Percentiles rank a stretch among this genome's conserved stretches.
phyloP scores from a whole-genome alignment of 352 stramenopile species.

The Globisporangium splendens region DNA sequence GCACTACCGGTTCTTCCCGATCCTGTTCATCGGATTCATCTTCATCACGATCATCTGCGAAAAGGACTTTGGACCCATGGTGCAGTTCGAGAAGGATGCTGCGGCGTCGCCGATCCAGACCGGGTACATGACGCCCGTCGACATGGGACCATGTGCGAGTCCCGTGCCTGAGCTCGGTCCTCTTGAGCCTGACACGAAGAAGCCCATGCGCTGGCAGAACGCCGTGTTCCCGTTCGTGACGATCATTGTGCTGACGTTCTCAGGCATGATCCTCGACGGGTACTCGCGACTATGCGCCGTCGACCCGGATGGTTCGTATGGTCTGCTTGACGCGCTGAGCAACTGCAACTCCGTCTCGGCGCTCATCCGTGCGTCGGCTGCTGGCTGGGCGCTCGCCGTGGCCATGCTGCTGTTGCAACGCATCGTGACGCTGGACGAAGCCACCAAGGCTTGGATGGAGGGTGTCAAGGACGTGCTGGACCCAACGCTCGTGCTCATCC shows the following conservation, averaged over 20 bases:
- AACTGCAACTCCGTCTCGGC: slow-evolving; percentile 77
- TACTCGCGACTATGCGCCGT: slow-evolving; percentile 43
- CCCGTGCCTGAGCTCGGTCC: slow-evolving; percentile 58
- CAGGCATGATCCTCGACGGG: slow-evolving; percentile 86
- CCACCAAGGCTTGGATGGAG: slow-evolving; percentile 88
- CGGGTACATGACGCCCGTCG: slow-evolving; percentile 57
- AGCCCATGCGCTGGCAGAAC: slow-evolving; percentile 82
- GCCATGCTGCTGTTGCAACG: slow-evolving; percentile 68
- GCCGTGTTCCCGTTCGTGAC: slow-evolving; percentile 78
- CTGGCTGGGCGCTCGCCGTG: slow-evolving; percentile 71
- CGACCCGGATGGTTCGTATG: slow-evolving; percentile 44
- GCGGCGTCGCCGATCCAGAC: slow-evolving; percentile 67
- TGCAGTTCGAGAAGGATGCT: slow-evolving; percentile 81
- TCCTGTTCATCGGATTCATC: slow-evolving; percentile 87
- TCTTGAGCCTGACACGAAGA: slow-evolving; percentile 64
- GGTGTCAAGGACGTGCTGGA: slow-evolving; percentile 91
- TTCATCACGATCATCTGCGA: slow-evolving; percentile 90
- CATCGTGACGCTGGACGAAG: slow-evolving; percentile 86
- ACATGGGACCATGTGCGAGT: slow-evolving; percentile 65
- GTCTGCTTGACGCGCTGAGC: slow-evolving; percentile 67
- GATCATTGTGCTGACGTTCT: slow-evolving; percentile 83
- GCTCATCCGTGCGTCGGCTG: slow-evolving; percentile 73
- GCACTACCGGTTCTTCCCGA: slow-evolving; percentile 86
- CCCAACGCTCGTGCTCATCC: slow-evolving; percentile 85
- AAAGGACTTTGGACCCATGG: slow-evolving; percentile 86